A percentile compares a stretch with the other conserved stretches of the same genome.
Evolutionary conservation across 768 basidiomycete genomes (phyloP).

Genomic region (Trametes meyenii): DNA sequence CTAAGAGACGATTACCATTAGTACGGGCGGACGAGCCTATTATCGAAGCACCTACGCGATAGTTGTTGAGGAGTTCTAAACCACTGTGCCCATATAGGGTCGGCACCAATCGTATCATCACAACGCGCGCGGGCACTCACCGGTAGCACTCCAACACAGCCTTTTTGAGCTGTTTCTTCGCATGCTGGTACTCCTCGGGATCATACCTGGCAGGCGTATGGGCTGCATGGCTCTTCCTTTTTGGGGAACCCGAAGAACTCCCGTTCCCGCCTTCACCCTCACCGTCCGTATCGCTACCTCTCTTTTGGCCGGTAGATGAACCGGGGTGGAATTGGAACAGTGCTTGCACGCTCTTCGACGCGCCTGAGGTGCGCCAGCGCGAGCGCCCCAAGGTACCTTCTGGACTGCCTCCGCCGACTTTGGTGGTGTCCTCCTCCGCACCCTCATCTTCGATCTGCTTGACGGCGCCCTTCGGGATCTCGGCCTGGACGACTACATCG

Average conservation of each 20-base stretch:
- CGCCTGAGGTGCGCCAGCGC: constrained; percentile 2
- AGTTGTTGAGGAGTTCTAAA: constrained; percentile 86
- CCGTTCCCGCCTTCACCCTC: constrained; percentile 1
- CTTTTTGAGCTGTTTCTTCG: constrained; percentile 83
- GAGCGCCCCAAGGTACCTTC: constrained; percentile 4
- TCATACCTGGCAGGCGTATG: constrained; percentile 36
- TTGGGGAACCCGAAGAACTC: constrained; percentile 4
- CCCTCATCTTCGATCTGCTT: constrained; percentile 1
- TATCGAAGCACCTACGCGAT: constrained; percentile 57
- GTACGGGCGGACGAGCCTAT: neutral
- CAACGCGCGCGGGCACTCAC: constrained; percentile 38
- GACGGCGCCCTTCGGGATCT: neutral
- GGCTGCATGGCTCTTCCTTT: neutral
- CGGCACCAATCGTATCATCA: neutral
- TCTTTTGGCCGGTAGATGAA: neutral
- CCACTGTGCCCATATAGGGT: constrained; percentile 45
- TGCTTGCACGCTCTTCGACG: constrained; percentile 15
- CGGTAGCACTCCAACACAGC: constrained; percentile 86
- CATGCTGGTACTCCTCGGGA: constrained; percentile 80
- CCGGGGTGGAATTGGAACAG: constrained; percentile 11
- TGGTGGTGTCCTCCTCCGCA: neutral
- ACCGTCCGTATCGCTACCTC: constrained; percentile 9
- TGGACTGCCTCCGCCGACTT: constrained; percentile 7
- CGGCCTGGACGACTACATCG: neutral
- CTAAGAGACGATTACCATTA: neutral